Conservation (phyloP, 176 grass and related monocot species). For the Ensete ventricosum region DNA sequence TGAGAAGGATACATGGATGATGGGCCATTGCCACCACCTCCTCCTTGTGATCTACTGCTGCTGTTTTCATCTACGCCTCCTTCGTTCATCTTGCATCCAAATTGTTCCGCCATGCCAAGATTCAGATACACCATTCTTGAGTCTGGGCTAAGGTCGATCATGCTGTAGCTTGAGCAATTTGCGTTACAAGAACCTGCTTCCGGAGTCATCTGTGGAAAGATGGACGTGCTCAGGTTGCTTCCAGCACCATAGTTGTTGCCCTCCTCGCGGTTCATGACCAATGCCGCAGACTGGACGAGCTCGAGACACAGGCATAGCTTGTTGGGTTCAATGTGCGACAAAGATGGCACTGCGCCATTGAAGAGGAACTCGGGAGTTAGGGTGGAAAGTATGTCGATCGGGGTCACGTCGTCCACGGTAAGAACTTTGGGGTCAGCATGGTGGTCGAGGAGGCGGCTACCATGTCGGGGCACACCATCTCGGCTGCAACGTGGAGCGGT, state of each 20-base stretch:
- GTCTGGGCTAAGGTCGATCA: slow-evolving; percentile 90
- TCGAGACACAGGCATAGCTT: slow-evolving; percentile 94
- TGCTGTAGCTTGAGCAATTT: slow-evolving; percentile 37
- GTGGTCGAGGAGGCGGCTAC: slow-evolving; percentile 92
- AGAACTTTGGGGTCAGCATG: slow-evolving; percentile 95
- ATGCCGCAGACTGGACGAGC: slow-evolving; percentile 88
- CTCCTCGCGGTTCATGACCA: slow-evolving; percentile 94
- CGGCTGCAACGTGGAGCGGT: slow-evolving; percentile 88
- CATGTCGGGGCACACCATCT: slow-evolving; percentile 99
- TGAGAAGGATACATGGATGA: slow-evolving; percentile 73
- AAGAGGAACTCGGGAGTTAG: slow-evolving; percentile 99
- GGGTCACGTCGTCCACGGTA: slow-evolving; percentile 87
- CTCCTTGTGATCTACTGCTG: slow-evolving; percentile 43
- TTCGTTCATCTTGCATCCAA: slow-evolving; percentile 57
- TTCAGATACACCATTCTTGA: slow-evolving; percentile 96
- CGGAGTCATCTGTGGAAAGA: slow-evolving; percentile 44
- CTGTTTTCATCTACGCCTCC: slow-evolving; percentile 37
- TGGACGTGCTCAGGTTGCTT: background rate
- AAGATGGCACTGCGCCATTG: slow-evolving; percentile 82
- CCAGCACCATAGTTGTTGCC: slow-evolving; percentile 21
- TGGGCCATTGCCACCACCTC: slow-evolving; percentile 10
- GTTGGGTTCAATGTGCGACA: slow-evolving; percentile 90
- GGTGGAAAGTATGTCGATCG: slow-evolving; percentile 79
- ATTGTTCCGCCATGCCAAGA: slow-evolving; percentile 83
- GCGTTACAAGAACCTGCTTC: slow-evolving; percentile 32